Percentiles rank a stretch among this genome's conserved stretches.
Conservation (phyloP, 2,329 filamentous ascomycete species). For the Nemania sp. region DNA sequence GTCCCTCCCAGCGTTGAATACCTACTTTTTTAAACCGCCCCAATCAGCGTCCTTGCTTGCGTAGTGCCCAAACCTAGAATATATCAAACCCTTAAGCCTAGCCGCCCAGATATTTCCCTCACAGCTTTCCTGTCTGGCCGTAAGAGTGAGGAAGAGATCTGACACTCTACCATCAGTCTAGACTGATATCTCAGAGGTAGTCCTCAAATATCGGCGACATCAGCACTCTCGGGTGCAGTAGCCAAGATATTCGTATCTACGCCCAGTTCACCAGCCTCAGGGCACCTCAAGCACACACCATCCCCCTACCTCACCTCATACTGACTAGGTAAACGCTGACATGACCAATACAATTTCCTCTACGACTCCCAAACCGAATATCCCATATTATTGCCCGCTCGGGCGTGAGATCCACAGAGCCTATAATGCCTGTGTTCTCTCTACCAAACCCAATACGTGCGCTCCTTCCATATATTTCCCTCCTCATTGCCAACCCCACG, state of each 20-base stretch:
- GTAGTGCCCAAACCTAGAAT: no score
- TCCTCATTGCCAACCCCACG: neutral
- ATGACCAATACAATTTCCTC: neutral
- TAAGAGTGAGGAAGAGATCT: no score
- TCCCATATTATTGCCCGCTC: neutral
- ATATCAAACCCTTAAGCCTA: no score
- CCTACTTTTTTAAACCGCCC: no score
- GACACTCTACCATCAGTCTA: neutral
- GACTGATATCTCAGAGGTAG: neutral
- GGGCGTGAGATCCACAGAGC: neutral
- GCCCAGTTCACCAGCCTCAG: neutral
- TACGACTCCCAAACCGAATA: neutral
- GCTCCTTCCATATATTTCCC: neutral
- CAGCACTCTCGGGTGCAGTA: neutral
- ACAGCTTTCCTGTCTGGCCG: neutral
- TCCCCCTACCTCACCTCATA: neutral
- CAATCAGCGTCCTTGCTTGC: no score
- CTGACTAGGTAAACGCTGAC: neutral
- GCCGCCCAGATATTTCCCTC: neutral
- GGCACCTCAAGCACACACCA: neutral
- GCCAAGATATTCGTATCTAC: neutral
- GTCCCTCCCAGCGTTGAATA: no score
- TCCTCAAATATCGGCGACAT: neutral
- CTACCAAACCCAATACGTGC: neutral
- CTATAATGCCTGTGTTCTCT: neutral